Percentiles rank a stretch among this genome's conserved stretches.
These are phyloP conservation scores for Penicillium lividum DNA, from an alignment of 495 filamentous ascomycete species.

Conservation along the genomic window DNA sequence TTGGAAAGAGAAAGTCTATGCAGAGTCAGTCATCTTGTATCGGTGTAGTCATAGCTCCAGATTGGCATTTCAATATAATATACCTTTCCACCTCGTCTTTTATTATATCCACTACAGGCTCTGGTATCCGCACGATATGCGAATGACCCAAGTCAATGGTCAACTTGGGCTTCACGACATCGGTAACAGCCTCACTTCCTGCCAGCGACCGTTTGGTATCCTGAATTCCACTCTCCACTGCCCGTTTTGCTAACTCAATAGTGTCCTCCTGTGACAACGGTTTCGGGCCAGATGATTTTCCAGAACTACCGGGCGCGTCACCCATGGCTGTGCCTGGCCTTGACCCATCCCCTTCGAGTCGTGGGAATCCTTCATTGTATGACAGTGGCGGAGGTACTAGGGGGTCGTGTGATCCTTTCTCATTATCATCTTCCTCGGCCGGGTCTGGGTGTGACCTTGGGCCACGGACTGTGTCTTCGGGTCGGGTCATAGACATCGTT, in stretches of 20 bases:
- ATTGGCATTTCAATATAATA: constrained; percentile 15
- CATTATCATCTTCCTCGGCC: constrained; percentile 35
- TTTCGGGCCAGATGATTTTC: constrained; percentile 30
- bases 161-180: constrained; percentile 71
- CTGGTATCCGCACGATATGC: constrained; percentile 76
- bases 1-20: constrained; percentile 82
- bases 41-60: background rate
- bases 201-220: constrained; percentile 69
- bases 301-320: constrained; percentile 22
- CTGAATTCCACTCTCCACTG: constrained; percentile 66
- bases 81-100: constrained; percentile 92
- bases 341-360: constrained; percentile 35
- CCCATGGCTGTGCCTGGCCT: constrained; percentile 34
- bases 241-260: constrained; percentile 59
- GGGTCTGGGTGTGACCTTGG: constrained; percentile 36
- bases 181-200: constrained; percentile 66
- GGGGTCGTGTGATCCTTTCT: constrained; percentile 27
- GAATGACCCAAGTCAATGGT: constrained; percentile 89
- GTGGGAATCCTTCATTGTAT: constrained; percentile 30
- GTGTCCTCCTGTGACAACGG: constrained; percentile 46
- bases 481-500: constrained; percentile 43
- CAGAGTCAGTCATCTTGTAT: constrained; percentile 8
- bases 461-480: constrained; percentile 43
- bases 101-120: constrained; percentile 88
- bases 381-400: constrained; percentile 24